Conservation (phyloP, 192 early-diverging fungal species). For the Ambispora gerdemannii region DNA sequence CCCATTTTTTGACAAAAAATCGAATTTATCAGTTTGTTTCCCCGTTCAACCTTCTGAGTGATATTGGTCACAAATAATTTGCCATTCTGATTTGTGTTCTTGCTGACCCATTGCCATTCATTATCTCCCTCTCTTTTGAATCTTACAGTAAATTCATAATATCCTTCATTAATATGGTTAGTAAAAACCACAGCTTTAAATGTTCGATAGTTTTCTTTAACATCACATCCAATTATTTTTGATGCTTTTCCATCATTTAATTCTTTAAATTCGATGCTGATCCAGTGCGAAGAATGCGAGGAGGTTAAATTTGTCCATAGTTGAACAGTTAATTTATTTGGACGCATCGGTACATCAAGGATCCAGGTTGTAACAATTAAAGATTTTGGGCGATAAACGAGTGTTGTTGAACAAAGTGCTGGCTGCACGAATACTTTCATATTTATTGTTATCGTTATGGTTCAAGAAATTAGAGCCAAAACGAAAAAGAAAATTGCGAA, state of each 20-base stretch:
- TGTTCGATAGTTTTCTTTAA: background rate
- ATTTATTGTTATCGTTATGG: no score
- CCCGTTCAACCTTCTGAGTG: background rate
- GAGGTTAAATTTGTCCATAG: slow-evolving; percentile 3
- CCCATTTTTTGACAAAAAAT: background rate
- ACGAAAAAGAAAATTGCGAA: no score
- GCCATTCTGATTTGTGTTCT: background rate
- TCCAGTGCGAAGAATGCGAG: background rate
- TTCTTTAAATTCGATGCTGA: background rate
- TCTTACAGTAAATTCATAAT: slow-evolving; percentile 26
- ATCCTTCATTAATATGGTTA: background rate
- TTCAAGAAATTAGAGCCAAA: no score
- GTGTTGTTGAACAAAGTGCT: background rate
- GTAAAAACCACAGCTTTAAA: background rate
- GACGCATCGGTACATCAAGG: background rate
- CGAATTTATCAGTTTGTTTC: background rate
- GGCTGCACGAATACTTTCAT: slow-evolving; percentile 18
- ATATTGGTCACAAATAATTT: slow-evolving; percentile 16
- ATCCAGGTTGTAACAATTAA: background rate
- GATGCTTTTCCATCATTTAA: background rate
- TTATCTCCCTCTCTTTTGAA: background rate
- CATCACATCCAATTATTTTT: slow-evolving; percentile 1
- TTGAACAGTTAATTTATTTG: background rate
- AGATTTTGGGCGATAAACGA: background rate
- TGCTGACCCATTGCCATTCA: slow-evolving; percentile 14